Evolutionary conservation across 163 green algal genomes (phyloP).

Genomic region (Trebouxiophyceae sp.): DNA sequence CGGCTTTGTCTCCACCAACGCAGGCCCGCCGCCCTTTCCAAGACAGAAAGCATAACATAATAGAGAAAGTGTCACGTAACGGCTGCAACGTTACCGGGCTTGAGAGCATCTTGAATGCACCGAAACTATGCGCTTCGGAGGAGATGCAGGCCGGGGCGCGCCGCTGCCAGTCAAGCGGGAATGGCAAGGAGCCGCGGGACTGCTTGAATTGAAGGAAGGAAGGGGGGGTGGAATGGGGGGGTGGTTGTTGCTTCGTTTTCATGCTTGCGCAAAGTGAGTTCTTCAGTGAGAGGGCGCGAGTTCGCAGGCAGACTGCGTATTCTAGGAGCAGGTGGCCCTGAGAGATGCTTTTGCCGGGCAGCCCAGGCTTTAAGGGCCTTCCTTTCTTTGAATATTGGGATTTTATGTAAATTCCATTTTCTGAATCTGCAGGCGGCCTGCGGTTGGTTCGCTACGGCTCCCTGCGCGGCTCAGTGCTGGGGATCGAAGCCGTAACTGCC

Average conservation of each 20-base stretch:
- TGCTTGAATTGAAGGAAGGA: no score
- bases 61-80: not conserved
- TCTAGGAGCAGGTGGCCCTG: no score
- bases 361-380: no score
- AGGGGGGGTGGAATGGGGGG: no score
- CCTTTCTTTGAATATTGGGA: not conserved
- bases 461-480: conserved; percentile 74
- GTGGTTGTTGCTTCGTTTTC: no score
- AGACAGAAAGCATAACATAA: not conserved
- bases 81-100: not conserved
- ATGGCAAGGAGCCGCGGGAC: no score
- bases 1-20: conserved; percentile 95
- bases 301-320: not conserved
- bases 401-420: not conserved
- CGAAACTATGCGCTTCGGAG: not conserved
- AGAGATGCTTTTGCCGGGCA: no score
- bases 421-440: conserved; percentile 51
- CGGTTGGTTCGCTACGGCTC: conserved; percentile 86
- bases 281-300: not conserved
- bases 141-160: no score
- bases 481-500: conserved; percentile 67
- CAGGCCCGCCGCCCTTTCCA: conserved; percentile 34
- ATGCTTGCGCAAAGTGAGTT: no score
- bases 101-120: no score
- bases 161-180: no score